phyloP scores from a whole-genome alignment of 2,329 filamentous ascomycete genomes.

The Claviceps quebecensis region DNA sequence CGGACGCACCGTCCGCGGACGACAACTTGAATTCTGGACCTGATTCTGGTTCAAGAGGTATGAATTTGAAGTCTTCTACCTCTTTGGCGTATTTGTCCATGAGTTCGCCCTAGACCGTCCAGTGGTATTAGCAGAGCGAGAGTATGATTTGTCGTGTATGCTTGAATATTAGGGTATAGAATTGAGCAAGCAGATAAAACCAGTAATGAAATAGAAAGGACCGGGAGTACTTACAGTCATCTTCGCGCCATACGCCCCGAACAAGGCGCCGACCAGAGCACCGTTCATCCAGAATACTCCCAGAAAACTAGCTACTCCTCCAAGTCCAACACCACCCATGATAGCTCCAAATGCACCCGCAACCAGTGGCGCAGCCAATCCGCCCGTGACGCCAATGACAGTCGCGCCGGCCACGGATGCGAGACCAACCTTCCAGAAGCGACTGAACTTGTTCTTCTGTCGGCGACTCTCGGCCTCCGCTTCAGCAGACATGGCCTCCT shows the following conservation, averaged over 20 bases:
- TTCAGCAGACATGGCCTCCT: conserved; percentile 52
- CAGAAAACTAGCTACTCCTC: conserved; percentile 72
- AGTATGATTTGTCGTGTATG: not conserved
- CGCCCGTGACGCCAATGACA: conserved; percentile 81
- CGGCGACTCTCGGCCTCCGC: conserved; percentile 60
- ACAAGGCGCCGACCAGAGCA: conserved; percentile 72
- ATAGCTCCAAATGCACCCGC: conserved; percentile 74
- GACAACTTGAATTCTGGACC: conserved; percentile 12
- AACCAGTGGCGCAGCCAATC: conserved; percentile 76
- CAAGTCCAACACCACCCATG: conserved; percentile 73
- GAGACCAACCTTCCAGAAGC: conserved; percentile 83
- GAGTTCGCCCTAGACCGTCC: conserved; percentile 47
- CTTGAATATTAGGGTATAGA: too few relatives aligned
- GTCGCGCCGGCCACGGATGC: conserved; percentile 80
- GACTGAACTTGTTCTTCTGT: conserved; percentile 53
- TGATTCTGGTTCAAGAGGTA: conserved; percentile 48
- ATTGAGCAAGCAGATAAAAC: not conserved
- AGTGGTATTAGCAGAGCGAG: not conserved
- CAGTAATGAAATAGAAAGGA: not conserved
- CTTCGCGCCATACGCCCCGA: conserved; percentile 77
- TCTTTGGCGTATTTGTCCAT: conserved; percentile 80
- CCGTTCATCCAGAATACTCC: conserved; percentile 77
- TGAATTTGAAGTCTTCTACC: conserved; percentile 68
- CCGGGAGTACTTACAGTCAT: conserved; percentile 33
- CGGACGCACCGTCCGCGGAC: not conserved